Conservation (phyloP, 2,329 filamentous ascomycete species). For the Penicillium capsulatum region DNA sequence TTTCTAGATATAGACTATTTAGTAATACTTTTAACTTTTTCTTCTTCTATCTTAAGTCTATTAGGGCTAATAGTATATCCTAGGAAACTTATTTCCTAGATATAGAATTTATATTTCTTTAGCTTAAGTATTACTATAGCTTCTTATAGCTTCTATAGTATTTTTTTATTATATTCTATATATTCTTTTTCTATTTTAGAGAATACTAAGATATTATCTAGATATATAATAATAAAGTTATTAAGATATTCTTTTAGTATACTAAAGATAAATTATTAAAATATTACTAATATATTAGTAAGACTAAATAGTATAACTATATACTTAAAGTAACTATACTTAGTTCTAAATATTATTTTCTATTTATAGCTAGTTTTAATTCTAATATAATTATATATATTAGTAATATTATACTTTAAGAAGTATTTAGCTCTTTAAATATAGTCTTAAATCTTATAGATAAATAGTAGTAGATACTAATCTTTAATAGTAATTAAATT, state of each 20-base stretch:
- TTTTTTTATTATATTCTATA: background rate
- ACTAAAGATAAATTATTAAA: constrained; percentile 2
- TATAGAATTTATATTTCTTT: constrained; percentile 2
- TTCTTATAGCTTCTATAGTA: constrained; percentile 2
- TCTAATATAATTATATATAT: constrained; percentile 1
- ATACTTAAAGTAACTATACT: too few relatives aligned
- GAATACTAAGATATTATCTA: too few relatives aligned
- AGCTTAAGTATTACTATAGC: constrained; percentile 5
- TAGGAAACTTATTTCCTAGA: background rate
- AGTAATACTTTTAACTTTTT: too few relatives aligned
- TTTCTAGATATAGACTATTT: too few relatives aligned
- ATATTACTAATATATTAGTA: constrained; percentile 1
- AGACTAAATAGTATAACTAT: too few relatives aligned
- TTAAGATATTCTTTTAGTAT: constrained; percentile 22
- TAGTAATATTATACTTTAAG: background rate
- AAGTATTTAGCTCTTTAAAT: background rate
- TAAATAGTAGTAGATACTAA: background rate
- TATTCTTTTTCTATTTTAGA: background rate
- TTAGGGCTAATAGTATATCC: constrained; percentile 1
- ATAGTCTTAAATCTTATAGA: background rate
- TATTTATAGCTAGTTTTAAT: too few relatives aligned
- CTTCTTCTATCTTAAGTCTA: constrained; percentile 2
- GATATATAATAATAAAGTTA: constrained; percentile 28
- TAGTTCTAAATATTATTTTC: too few relatives aligned
- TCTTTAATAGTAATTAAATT: too few relatives aligned